phyloP scores from a whole-genome alignment of 495 filamentous ascomycete species.

The Sordaria brevicollis region DNA sequence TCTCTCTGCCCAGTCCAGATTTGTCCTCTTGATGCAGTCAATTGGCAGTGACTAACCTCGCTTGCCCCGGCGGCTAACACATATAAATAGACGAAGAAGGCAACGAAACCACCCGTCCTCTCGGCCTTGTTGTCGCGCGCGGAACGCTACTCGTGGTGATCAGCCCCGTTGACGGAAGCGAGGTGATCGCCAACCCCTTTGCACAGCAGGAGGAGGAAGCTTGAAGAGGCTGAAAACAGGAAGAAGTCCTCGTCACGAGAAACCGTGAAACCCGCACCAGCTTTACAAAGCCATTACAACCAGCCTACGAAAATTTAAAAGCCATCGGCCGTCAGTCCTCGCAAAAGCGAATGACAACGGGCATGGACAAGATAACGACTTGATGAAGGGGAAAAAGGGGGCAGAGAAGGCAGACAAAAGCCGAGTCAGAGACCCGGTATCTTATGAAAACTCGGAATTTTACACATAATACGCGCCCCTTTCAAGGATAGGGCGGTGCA shows the following conservation, averaged over 20 bases:
- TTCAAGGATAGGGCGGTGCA: background rate
- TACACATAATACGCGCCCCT: background rate
- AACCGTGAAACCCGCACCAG: background rate
- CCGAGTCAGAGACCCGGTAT: background rate
- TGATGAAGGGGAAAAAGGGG: background rate
- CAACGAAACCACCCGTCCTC: conserved; percentile 69
- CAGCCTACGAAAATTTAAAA: background rate
- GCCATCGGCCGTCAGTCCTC: background rate
- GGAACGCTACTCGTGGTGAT: conserved; percentile 89
- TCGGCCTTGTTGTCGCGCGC: conserved; percentile 85
- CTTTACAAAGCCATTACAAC: background rate
- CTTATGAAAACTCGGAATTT: background rate
- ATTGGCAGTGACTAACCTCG: background rate
- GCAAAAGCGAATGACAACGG: background rate
- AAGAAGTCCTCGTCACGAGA: background rate
- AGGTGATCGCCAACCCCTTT: conserved; percentile 94
- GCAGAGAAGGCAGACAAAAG: background rate
- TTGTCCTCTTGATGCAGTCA: background rate
- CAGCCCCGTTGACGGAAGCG: conserved; percentile 86
- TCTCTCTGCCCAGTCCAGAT: background rate
- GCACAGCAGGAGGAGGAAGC: conserved; percentile 50
- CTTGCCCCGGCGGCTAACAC: background rate
- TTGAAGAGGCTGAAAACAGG: background rate
- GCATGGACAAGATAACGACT: background rate
- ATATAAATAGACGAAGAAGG: conserved; percentile 68